phyloP scores from a whole-genome alignment of 2,329 filamentous ascomycete species.

The Paecilomyces variotii region DNA sequence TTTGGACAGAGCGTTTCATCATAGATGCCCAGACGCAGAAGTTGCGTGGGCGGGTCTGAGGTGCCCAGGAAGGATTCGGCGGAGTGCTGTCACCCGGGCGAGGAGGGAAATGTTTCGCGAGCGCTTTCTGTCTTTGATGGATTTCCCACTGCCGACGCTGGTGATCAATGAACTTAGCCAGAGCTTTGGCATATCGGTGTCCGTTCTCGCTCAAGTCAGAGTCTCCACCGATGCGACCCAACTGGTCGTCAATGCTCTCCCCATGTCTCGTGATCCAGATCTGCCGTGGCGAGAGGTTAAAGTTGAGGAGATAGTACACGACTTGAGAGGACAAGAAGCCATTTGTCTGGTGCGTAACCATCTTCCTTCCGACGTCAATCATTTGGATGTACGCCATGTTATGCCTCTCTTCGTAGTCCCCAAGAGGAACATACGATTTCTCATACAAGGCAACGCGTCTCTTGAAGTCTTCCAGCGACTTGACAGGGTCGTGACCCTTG shows the following conservation, averaged over 20 bases:
- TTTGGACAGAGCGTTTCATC: slow-evolving; percentile 82
- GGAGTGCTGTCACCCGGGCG: slow-evolving; percentile 85
- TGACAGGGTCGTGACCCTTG: slow-evolving; percentile 79
- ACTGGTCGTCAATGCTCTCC: slow-evolving; percentile 78
- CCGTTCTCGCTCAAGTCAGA: slow-evolving; percentile 76
- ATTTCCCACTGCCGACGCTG: slow-evolving; percentile 76
- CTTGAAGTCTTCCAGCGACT: slow-evolving; percentile 84
- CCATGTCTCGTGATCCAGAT: slow-evolving; percentile 98
- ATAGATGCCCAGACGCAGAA: slow-evolving; percentile 99
- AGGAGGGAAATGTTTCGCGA: slow-evolving; percentile 77
- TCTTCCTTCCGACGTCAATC: slow-evolving; percentile 93
- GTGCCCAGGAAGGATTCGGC: slow-evolving; percentile 72
- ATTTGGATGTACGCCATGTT: slow-evolving; percentile 95
- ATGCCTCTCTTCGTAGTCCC: slow-evolving; percentile 81
- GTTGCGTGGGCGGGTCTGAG: slow-evolving; percentile 60
- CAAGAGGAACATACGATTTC: slow-evolving; percentile 84
- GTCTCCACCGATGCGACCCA: slow-evolving; percentile 85
- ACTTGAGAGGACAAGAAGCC: slow-evolving; percentile 90
- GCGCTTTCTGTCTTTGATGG: slow-evolving; percentile 69
- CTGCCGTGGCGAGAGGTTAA: slow-evolving; percentile 89
- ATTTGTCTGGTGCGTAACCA: slow-evolving; percentile 80
- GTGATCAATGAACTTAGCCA: slow-evolving; percentile 75
- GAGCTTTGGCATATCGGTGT: slow-evolving; percentile 65
- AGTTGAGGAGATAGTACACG: slow-evolving; percentile 90
- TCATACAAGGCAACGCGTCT: slow-evolving; percentile 88